These are phyloP conservation scores for Sporothrix humicola DNA, from an alignment of 2,329 filamentous ascomycete species.

Conservation along the genomic window DNA sequence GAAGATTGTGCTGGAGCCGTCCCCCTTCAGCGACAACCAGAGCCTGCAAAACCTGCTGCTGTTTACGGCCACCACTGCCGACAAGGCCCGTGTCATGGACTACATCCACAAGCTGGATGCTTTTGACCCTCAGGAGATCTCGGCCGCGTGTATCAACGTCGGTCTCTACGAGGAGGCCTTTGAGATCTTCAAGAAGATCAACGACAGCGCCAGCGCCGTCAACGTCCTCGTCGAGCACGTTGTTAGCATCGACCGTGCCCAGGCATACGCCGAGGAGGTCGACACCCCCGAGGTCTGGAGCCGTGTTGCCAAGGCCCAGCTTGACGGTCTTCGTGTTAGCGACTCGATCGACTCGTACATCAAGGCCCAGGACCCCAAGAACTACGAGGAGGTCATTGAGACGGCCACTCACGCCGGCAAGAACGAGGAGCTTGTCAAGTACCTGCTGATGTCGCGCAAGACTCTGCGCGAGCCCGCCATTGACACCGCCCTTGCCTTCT, in stretches of 20 bases:
- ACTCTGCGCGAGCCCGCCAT: slow-evolving; percentile 91
- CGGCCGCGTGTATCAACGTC: slow-evolving; percentile 89
- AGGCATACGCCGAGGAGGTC: slow-evolving; percentile 92
- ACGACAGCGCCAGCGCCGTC: slow-evolving; percentile 83
- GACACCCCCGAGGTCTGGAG: slow-evolving; percentile 97
- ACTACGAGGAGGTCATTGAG: slow-evolving; percentile 95
- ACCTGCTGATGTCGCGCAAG: slow-evolving; percentile 95
- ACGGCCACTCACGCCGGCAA: slow-evolving; percentile 94
- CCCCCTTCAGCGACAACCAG: slow-evolving; percentile 95
- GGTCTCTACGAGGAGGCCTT: slow-evolving; percentile 97
- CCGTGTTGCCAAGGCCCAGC: slow-evolving; percentile 95
- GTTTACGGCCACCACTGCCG: slow-evolving; percentile 94
- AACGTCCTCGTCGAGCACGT: slow-evolving; percentile 95
- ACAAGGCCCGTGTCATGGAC: slow-evolving; percentile 92
- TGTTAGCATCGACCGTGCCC: slow-evolving; percentile 96
- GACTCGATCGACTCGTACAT: slow-evolving; percentile 98
- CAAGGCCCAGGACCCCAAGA: slow-evolving; percentile 87
- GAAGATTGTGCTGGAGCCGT: slow-evolving; percentile 99
- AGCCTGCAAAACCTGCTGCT: slow-evolving; percentile 96
- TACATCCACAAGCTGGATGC: slow-evolving; percentile 92
- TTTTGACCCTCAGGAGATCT: slow-evolving; percentile 92
- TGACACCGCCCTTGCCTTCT: slow-evolving; percentile 92
- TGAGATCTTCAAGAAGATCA: slow-evolving; percentile 97
- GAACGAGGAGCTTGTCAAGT: slow-evolving; percentile 97
- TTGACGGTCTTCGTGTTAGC: slow-evolving; percentile 89